Base-by-base conservation (phyloP, 2,329 filamentous ascomycete genomes). In the Xylaria sp. region DNA sequence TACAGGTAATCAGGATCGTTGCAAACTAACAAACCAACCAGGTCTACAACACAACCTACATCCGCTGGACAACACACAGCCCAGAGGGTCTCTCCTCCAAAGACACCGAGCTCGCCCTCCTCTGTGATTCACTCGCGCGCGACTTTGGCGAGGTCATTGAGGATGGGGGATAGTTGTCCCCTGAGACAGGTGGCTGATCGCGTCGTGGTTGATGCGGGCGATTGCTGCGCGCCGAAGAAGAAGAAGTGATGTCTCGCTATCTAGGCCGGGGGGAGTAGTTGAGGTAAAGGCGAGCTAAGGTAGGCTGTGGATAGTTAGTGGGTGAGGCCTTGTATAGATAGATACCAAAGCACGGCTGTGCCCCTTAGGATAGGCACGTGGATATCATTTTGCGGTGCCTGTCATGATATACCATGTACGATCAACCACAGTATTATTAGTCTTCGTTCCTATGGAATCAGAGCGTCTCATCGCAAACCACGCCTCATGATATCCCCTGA, bases 31-130 rank as follows among this genome's bases (percentile, higher is more conserved):
- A 30, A 30, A 30, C 5, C 23, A 30, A 44, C 57, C 52, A 88
- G 85, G 81, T 89, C 7, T 91, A 87, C 74, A 90, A 89, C 70
- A 86, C 82, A 4, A 83, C 84, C 0, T 85, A 85, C 66, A 83
- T 91, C 63, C 82, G 86, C 53, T 91, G 88, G 88, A 90, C 87
- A 7, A 91, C 88, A 1, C 88, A 91, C 70, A 80, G 75, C 59
- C 87, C 87, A 0, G 74, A 76, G 7, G 88, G 88, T 1, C 74
- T 91, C n/a, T 87, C 85, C 0, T 73, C 74, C 18, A 84, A 84
- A 68, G 88, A 91, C 69, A 73, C 88, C 34, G 68, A 77, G 44
- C 80, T 91, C 72, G 88, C 88, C 0, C 68, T 71, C 4, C 76
- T 83, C 61, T 90, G 87, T 67, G 88, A 90, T 71, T 70, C 76